Evolutionary conservation across 2,329 filamentous ascomycete genomes (phyloP).

Genomic region (Trichophyton benhamiae): DNA sequence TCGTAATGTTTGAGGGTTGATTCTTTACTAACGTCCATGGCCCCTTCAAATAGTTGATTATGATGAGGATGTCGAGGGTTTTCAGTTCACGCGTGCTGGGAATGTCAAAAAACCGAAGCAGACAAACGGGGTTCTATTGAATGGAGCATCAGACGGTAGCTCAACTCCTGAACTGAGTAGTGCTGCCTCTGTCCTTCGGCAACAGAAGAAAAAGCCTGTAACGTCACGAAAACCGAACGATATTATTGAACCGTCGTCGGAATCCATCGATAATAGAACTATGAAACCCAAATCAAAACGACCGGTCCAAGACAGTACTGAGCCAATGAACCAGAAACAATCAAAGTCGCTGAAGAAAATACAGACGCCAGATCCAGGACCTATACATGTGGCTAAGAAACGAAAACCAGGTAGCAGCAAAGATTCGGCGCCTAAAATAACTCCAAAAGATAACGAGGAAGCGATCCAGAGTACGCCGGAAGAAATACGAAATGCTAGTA

Average conservation of each 20-base stretch:
- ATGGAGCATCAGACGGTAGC: slow-evolving; percentile 9
- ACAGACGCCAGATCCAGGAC: slow-evolving; percentile 4
- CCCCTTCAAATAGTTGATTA: slow-evolving; percentile 34
- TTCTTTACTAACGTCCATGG: slow-evolving; percentile 7
- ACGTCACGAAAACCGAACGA: neutral
- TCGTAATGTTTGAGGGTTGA: neutral
- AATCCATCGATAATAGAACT: neutral
- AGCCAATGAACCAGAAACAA: neutral
- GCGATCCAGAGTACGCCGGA: slow-evolving; percentile 11
- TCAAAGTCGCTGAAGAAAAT: slow-evolving; percentile 16
- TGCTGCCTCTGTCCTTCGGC: neutral
- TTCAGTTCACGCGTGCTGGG: slow-evolving; percentile 55
- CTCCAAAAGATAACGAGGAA: neutral
- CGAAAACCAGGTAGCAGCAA: slow-evolving; percentile 20
- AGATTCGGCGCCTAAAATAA: neutral
- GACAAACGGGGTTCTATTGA: slow-evolving; percentile 17
- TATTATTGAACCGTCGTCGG: neutral
- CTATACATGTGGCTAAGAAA: slow-evolving; percentile 22
- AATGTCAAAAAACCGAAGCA: slow-evolving; percentile 11
- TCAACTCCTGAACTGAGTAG: neutral
- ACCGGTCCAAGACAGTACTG: neutral
- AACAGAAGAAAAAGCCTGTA: neutral
- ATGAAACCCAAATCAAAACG: neutral
- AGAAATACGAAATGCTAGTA: neutral
- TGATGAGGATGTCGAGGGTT: slow-evolving; percentile 67